Evolutionary conservation across 169 alveolate genomes (phyloP), one percentile per base, ranked within the genome.

Genomic region (Plasmodium berghei): DNA sequence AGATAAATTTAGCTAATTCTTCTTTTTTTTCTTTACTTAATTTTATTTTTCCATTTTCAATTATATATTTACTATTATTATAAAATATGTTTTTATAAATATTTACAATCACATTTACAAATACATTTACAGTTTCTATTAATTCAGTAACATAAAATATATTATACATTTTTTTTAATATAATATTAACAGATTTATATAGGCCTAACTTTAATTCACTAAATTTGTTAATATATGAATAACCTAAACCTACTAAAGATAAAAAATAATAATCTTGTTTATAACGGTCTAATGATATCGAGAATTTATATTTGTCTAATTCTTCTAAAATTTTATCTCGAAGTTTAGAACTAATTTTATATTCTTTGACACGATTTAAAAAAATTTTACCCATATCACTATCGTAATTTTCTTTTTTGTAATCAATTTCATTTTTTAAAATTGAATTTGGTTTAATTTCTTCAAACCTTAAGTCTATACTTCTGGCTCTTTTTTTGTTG

Each of bases 301-400:
- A 83, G 67, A 83, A 86, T 86, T 86, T 86, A 63, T 86, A 86
- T 20, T 54, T 48, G 58, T 71, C 87, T 5, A 86, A 9, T n/a
- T 86, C 87, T 59, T 59, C 9, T 26, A 86, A 22, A 18, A 86
- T 71, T 71, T 70, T 52, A 9, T 70, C 69, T 59, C 55, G 70
- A 24, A 72, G 26, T 5, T 86, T 69, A 6, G 49, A 34, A 63
- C 71, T 87, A 49, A 86, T 86, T 86, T 61, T 86, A 42, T 70
- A 40, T 66, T 58, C 64, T 58, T 86, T 87, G 8, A 86, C 34
- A 48, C 26, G 28, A 16, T 83, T 66, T 24, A 56, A 40, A 55
- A n/a, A 67, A 1, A 40, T 9, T 14, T 34, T 34, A 34, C 8
- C 42, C 42, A 4, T 34, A 34, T 14, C 20, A 18, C 10, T 69